Conservation (phyloP, 495 filamentous ascomycete genomes). For the Hyaloscypha bicolor region DNA sequence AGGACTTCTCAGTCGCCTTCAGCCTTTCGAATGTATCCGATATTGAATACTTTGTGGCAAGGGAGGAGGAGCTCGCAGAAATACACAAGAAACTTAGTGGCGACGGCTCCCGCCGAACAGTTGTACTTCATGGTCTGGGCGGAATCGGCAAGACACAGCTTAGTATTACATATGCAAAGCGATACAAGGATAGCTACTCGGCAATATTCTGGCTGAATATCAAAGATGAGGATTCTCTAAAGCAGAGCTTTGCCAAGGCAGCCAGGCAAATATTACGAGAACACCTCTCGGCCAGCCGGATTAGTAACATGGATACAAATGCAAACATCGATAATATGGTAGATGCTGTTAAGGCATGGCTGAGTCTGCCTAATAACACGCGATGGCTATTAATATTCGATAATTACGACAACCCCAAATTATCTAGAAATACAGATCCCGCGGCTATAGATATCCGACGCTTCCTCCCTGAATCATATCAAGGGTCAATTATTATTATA, state of each 20-base stretch:
- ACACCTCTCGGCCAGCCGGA: constrained; percentile 24
- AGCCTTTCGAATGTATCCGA: neutral
- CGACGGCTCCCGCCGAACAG: constrained; percentile 26
- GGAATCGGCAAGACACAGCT: constrained; percentile 19
- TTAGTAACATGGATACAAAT: constrained; percentile 10
- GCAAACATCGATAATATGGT: constrained; percentile 28
- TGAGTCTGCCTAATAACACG: constrained; percentile 40
- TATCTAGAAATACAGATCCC: constrained; percentile 25
- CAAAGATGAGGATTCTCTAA: constrained; percentile 15
- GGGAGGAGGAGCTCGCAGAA: constrained; percentile 25
- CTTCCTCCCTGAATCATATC: constrained; percentile 39
- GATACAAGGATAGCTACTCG: constrained; percentile 13
- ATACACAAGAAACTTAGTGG: constrained; percentile 28
- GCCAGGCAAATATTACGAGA: constrained; percentile 33
- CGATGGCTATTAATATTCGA: constrained; percentile 40
- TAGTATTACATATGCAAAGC: constrained; percentile 15
- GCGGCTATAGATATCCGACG: constrained; percentile 34
- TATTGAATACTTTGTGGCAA: constrained; percentile 8
- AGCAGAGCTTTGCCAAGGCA: constrained; percentile 33
- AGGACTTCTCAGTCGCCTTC: constrained; percentile 6
- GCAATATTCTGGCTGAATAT: constrained; percentile 19
- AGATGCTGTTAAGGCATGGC: constrained; percentile 40
- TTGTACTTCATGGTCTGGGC: constrained; percentile 12
- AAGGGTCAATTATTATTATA: constrained; percentile 45
- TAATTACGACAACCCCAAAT: constrained; percentile 29